Conservation (phyloP, 768 basidiomycete genomes). For the Calvatia gigantea region DNA sequence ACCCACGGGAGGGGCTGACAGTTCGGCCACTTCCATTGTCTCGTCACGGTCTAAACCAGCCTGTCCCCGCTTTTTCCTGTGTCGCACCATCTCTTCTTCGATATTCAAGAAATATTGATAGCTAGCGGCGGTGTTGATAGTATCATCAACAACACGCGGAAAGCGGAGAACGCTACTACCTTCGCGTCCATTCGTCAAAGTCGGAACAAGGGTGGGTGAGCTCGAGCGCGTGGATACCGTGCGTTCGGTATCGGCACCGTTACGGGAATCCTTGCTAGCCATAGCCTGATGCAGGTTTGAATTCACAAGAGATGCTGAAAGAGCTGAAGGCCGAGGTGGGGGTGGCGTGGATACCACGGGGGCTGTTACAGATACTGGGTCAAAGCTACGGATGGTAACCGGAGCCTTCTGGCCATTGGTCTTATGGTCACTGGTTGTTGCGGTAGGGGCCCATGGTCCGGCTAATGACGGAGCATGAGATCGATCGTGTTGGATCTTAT, state of each 20-base stretch:
- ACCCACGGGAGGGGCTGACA: slow-evolving; percentile 16
- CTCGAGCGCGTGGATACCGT: slow-evolving; percentile 27
- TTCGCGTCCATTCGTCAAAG: slow-evolving; percentile 20
- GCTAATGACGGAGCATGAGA: slow-evolving; percentile 8
- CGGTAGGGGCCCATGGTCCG: slow-evolving; percentile 8
- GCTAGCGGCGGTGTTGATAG: slow-evolving; percentile 42
- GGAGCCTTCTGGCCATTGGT: slow-evolving; percentile 25
- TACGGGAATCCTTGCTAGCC: slow-evolving; percentile 22
- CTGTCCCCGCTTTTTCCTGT: slow-evolving; percentile 18
- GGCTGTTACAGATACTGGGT: slow-evolving; percentile 40
- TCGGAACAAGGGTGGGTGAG: slow-evolving; percentile 31
- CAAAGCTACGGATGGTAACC: slow-evolving; percentile 51
- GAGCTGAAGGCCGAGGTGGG: slow-evolving; percentile 49
- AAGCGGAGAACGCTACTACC: slow-evolving; percentile 39
- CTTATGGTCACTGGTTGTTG: slow-evolving; percentile 12
- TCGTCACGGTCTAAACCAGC: slow-evolving; percentile 16
- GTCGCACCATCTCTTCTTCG: slow-evolving; percentile 40
- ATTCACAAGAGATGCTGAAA: slow-evolving; percentile 68
- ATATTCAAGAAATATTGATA: slow-evolving; percentile 40
- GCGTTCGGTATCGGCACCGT: slow-evolving; percentile 18
- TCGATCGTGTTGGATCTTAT: slow-evolving; percentile 38
- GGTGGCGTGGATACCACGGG: slow-evolving; percentile 35
- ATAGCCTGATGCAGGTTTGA: slow-evolving; percentile 54
- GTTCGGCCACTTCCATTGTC: slow-evolving; percentile 16
- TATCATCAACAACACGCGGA: slow-evolving; percentile 34